These are phyloP conservation scores for Dactylonectria macrodidyma DNA, from an alignment of 2,329 filamentous ascomycete species.

Conservation along the genomic window DNA sequence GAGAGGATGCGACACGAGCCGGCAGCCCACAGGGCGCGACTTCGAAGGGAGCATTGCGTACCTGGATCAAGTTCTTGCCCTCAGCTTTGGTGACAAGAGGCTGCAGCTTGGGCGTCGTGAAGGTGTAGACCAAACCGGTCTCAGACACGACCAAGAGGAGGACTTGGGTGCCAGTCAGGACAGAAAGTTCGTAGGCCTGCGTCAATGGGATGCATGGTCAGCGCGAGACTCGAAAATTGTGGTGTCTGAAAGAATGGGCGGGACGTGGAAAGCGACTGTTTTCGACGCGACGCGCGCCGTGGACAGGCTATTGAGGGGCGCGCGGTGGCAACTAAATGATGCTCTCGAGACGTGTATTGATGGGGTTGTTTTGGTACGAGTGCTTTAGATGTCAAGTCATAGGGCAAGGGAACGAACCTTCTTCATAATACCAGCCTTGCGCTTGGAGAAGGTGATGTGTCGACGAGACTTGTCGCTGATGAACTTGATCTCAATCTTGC, in stretches of 20 bases:
- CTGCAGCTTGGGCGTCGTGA: constrained; percentile 98
- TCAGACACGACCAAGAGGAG: constrained; percentile 96
- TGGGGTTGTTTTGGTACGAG: constrained; percentile 4
- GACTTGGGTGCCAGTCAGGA: constrained; percentile 97
- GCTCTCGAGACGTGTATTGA: neutral
- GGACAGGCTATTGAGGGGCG: constrained; percentile 13
- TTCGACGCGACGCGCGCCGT: constrained; percentile 17
- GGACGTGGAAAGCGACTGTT: constrained; percentile 3
- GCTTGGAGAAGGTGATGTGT: constrained; percentile 99
- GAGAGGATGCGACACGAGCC: constrained; percentile 7
- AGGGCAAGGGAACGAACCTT: constrained; percentile 77
- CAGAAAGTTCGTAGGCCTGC: constrained; percentile 96
- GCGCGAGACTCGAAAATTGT: constrained; percentile 26
- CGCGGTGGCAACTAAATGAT: neutral
- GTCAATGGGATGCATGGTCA: constrained; percentile 37
- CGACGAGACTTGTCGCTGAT: constrained; percentile 99
- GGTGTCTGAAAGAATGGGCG: neutral
- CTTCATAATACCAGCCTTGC: constrained; percentile 99
- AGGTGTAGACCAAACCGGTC: constrained; percentile 97
- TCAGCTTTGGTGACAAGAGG: constrained; percentile 98
- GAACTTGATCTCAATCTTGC: constrained; percentile 99
- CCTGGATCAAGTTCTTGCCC: constrained; percentile 99
- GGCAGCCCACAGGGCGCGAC: neutral
- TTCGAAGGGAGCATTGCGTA: constrained; percentile 61
- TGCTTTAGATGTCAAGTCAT: constrained; percentile 8